Conservation (phyloP, 306 rosid species). For the Corylus heterophylla region DNA sequence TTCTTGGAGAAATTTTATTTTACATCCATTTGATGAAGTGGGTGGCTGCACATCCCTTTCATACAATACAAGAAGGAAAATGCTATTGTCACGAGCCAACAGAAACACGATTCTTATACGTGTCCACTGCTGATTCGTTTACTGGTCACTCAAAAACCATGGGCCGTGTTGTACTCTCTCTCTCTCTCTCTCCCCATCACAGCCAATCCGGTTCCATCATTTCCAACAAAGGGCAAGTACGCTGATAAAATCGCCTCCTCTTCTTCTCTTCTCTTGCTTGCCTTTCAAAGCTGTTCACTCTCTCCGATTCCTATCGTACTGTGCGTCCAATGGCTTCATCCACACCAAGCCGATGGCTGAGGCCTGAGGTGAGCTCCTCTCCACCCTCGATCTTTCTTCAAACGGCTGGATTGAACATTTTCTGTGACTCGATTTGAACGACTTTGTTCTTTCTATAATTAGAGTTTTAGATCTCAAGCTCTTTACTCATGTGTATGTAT, state of each 20-base stretch:
- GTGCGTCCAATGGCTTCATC: constrained; percentile 37
- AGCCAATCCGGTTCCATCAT: constrained; percentile 24
- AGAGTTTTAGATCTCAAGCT: not conserved
- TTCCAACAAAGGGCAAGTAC: not conserved
- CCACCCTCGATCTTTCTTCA: not conserved
- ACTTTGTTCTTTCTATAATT: not conserved
- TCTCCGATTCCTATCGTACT: constrained; percentile 3
- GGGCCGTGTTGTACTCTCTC: not conserved
- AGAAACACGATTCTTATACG: not conserved
- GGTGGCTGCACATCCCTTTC: not conserved
- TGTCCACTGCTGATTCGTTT: not conserved
- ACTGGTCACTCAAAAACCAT: not conserved
- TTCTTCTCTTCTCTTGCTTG: not conserved
- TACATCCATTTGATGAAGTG: too few relatives aligned
- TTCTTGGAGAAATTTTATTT: too few relatives aligned
- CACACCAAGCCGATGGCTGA: constrained; percentile 64
- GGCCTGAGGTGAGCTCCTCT: constrained; percentile 66
- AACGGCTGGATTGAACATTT: not conserved
- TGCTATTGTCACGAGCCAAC: not conserved
- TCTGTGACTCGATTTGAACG: not conserved
- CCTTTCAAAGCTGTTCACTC: not conserved
- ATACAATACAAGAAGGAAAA: not conserved
- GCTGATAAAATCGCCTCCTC: not conserved
- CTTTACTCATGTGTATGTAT: not conserved
- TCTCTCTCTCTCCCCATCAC: not conserved